Evolutionary conservation across 208 protist species (phyloP), one percentile per base, ranked within the genome.

Genomic region (Vickermania spadyakhi): DNA sequence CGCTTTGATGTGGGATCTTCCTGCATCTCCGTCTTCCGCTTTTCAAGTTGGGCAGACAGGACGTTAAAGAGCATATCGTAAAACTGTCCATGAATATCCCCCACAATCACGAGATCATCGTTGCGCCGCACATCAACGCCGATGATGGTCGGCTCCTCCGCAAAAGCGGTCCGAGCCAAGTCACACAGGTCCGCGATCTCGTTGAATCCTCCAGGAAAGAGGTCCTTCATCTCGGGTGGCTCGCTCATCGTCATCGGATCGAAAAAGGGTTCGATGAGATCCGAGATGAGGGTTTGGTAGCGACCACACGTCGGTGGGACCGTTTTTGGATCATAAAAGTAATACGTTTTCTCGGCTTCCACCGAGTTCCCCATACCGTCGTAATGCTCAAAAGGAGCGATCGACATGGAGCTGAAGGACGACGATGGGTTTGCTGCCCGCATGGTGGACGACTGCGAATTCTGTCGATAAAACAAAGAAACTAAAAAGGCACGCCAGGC

Each of bases 71-170:
- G 61, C 1, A 95, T 41, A 57, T 95, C 89, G 52, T 74, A 74
- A 64, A 88, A 93, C 68, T 95, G 84, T 1, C 85, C 89, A 57
- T 95, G 89, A 45, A 95, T 85, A 68, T 95, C 89, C 29, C 89
- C 89, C 5, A 93, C 81, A 55, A 93, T 71, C 13, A 90, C 77
- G 22, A 86, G 52, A 60, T 85, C 77, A 25, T 89, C 79, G 13
- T 52, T 25, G 21, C 58, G 59, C 18, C 62, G 52, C 1, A 93
- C 69, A 11, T 68, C 68, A 11, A 90, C 52, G 31, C 79, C 74
- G 29, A 93, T 55, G 18, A 93, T 74, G 0, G 68, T 61, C 5
- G 66, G 69, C 56, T 93, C 82, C 41, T 45, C 65, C 5, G 64
- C 59, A 1, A 93, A 66, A 5, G 80, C 52, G 14, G 23, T 53